A percentile compares a stretch with the other conserved stretches of the same genome.
Conservation (phyloP, 2,329 filamentous ascomycete species). For the Trichoderma atroviride region DNA sequence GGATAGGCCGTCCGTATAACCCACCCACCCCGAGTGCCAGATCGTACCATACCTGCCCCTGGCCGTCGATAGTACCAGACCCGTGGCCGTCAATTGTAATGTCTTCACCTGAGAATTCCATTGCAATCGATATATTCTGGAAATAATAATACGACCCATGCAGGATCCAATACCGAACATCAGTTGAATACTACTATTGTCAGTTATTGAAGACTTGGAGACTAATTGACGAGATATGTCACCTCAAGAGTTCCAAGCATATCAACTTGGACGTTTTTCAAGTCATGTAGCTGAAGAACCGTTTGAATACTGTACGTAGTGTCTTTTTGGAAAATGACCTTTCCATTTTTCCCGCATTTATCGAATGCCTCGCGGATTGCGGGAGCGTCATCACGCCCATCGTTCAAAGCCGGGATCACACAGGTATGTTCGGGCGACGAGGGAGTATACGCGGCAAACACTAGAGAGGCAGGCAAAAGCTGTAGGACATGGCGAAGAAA, state of each 20-base stretch:
- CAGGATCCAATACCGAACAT: constrained; percentile 15
- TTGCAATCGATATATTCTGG: constrained; percentile 10
- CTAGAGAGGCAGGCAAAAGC: not conserved
- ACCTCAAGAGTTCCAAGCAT: constrained; percentile 13
- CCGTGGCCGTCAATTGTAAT: constrained; percentile 11
- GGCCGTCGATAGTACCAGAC: constrained; percentile 14
- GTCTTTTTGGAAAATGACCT: constrained; percentile 3
- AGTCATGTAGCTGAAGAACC: not conserved
- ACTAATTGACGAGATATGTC: not conserved
- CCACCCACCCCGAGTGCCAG: not conserved
- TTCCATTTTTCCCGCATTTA: constrained; percentile 12
- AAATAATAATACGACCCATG: constrained; percentile 16
- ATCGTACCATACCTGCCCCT: constrained; percentile 16
- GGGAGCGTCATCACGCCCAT: constrained; percentile 12
- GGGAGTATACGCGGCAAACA: not conserved
- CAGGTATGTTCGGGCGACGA: not conserved
- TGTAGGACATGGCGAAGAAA: not conserved
- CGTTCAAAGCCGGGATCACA: constrained; percentile 1
- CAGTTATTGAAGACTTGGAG: not conserved
- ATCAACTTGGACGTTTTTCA: constrained; percentile 6
- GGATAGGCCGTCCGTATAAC: constrained; percentile 9
- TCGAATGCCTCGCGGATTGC: constrained; percentile 9
- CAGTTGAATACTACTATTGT: constrained; percentile 10
- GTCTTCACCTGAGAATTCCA: constrained; percentile 11
- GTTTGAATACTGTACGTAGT: constrained; percentile 15